phyloP scores from a whole-genome alignment of 2,329 filamentous ascomycete genomes.

The Fusarium dlaminii region DNA sequence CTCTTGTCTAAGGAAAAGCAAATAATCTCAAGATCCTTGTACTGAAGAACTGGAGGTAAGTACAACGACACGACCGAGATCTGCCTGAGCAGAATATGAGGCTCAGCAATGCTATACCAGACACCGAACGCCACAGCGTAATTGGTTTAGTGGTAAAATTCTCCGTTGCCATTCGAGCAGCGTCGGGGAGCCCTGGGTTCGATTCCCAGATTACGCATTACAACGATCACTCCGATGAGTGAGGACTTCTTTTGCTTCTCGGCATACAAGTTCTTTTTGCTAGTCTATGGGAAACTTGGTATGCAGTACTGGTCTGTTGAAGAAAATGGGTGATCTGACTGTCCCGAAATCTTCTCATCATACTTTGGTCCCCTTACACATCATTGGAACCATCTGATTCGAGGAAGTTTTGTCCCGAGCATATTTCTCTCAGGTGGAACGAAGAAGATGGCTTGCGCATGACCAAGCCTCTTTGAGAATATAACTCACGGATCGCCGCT shows the following conservation, averaged over 20 bases:
- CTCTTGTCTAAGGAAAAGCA: neutral
- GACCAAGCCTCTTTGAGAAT: conserved; percentile 26
- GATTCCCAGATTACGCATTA: conserved; percentile 30
- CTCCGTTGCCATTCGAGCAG: conserved; percentile 14
- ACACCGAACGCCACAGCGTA: neutral
- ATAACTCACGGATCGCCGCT: conserved; percentile 8
- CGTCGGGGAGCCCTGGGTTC: conserved; percentile 29
- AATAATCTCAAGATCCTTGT: conserved; percentile 10
- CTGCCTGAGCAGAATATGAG: rapidly evolving
- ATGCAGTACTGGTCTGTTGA: neutral
- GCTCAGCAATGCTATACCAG: rapidly evolving
- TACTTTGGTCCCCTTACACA: neutral
- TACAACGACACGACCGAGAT: neutral
- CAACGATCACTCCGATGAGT: rapidly evolving
- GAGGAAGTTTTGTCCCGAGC: neutral
- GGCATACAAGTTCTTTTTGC: neutral
- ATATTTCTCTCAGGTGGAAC: neutral
- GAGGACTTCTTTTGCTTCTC: neutral
- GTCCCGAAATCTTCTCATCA: neutral
- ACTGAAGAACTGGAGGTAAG: neutral
- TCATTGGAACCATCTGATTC: neutral
- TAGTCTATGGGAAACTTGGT: neutral
- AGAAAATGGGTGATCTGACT: neutral
- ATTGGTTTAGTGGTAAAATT: conserved; percentile 25
- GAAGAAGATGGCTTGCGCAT: conserved; percentile 19